phyloP scores from a whole-genome alignment of 2,329 filamentous ascomycete genomes.

The Pseudomassariella vexata region DNA sequence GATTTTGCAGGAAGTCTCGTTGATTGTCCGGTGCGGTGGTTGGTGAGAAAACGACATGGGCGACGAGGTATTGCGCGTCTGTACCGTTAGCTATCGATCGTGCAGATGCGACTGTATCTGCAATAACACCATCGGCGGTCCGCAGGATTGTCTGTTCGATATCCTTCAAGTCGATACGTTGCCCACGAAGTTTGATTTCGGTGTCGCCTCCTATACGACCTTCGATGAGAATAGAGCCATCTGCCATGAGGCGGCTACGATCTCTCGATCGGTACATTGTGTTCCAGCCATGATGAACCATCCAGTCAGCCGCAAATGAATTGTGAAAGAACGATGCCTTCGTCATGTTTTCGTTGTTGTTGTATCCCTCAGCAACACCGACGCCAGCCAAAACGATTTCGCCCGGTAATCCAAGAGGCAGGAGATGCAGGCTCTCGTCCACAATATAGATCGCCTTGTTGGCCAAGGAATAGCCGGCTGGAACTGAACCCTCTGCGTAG shows the following conservation, averaged over 20 bases:
- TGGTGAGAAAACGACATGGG: conserved; percentile 18
- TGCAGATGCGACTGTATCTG: conserved; percentile 9
- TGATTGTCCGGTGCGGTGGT: not conserved
- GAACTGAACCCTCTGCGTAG: not conserved
- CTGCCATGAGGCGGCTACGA: conserved; percentile 25
- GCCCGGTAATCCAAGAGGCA: not conserved
- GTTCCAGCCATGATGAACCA: conserved; percentile 5
- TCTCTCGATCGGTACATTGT: conserved; percentile 31
- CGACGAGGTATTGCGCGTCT: conserved; percentile 15
- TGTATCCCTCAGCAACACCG: not conserved
- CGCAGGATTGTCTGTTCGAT: conserved; percentile 20
- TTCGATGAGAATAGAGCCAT: conserved; percentile 30
- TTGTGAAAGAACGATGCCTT: not conserved
- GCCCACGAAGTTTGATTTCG: conserved; percentile 20
- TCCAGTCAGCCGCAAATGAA: not conserved
- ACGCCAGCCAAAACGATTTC: not conserved
- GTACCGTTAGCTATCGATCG: conserved; percentile 3
- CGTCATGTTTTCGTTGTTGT: conserved; percentile 6
- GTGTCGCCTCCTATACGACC: conserved; percentile 33
- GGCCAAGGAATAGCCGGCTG: not conserved
- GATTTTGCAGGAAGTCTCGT: conserved; percentile 8
- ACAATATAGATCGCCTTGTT: not conserved
- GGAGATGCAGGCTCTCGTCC: not conserved
- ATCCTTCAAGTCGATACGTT: conserved; percentile 31
- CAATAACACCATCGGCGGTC: conserved; percentile 4